Percentiles rank a stretch among this genome's conserved stretches.
Evolutionary conservation across 139 green algal genomes (phyloP).

Genomic region (Coelastrella sp.): DNA sequence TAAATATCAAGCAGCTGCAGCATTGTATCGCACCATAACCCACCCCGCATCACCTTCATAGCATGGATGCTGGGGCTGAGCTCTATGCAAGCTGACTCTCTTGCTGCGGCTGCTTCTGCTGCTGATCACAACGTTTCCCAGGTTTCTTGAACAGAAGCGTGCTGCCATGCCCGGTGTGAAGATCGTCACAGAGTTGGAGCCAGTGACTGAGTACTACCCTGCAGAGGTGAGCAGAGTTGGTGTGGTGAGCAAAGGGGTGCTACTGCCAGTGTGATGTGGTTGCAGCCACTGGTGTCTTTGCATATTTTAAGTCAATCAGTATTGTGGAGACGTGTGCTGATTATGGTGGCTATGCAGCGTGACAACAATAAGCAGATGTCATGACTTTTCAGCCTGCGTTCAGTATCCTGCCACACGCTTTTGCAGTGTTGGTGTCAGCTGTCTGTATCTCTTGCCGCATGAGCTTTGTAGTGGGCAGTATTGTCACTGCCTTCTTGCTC

Average conservation of each 20-base stretch:
- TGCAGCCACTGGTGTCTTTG: not conserved
- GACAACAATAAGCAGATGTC: not conserved
- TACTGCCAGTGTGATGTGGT: not conserved
- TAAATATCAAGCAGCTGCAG: no score
- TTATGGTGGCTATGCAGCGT: not conserved
- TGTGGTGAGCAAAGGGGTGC: not conserved
- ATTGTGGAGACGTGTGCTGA: not conserved
- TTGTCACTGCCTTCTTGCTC: not conserved
- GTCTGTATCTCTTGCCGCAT: not conserved
- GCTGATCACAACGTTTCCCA: not conserved
- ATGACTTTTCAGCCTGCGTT: not conserved
- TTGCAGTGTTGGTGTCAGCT: not conserved
- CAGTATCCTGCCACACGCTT: not conserved
- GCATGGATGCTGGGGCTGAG: not conserved
- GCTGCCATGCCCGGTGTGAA: slow-evolving; percentile 30
- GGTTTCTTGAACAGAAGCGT: slow-evolving; percentile 45
- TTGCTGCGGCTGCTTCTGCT: not conserved
- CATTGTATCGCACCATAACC: not conserved
- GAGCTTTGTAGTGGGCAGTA: not conserved
- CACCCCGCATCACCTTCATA: not conserved
- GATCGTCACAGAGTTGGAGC: slow-evolving; percentile 45
- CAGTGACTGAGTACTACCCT: slow-evolving; percentile 45
- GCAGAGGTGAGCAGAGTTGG: slow-evolving; percentile 55
- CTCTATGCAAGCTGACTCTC: no score
- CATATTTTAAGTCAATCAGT: not conserved